phyloP scores from a whole-genome alignment of 1,139 yeast species.

The Pichia sp. region DNA sequence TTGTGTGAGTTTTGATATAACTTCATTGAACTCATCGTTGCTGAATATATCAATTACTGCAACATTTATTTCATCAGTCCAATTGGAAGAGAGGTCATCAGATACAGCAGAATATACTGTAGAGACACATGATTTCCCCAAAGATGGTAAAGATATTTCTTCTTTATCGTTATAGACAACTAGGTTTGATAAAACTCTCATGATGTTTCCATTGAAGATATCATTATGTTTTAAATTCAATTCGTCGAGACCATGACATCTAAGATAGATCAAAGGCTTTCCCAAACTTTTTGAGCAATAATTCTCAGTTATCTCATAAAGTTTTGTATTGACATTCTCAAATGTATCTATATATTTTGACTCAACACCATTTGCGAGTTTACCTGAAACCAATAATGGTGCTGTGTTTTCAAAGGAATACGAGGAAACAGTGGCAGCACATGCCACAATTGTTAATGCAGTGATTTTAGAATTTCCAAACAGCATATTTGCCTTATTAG shows the following conservation, averaged over 20 bases:
- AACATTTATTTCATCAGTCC: conserved; percentile 4
- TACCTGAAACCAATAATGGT: conserved; percentile 15
- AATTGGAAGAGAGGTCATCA: background rate
- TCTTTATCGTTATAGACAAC: conserved; percentile 17
- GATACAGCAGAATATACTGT: background rate
- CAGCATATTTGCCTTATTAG: conserved; percentile 1
- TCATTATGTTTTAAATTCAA: conserved; percentile 12
- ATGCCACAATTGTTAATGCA: conserved; percentile 1
- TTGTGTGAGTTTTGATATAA: conserved; percentile 10
- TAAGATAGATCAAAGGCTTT: conserved; percentile 12
- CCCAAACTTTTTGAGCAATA: conserved; percentile 7
- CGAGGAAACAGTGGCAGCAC: no score
- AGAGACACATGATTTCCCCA: conserved; percentile 12
- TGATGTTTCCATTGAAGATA: background rate
- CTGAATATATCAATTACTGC: conserved; percentile 14
- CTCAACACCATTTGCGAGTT: background rate
- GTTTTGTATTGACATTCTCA: background rate
- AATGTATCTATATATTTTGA: conserved; percentile 4
- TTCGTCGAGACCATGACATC: conserved; percentile 17
- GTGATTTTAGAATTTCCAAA: background rate
- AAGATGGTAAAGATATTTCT: background rate
- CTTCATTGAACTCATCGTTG: conserved; percentile 8
- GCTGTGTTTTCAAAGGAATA: conserved; percentile 25
- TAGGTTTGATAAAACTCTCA: conserved; percentile 14
- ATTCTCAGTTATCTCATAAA: conserved; percentile 7